Conservation (phyloP, 306 rosid species). For the Alnus glutinosa region DNA sequence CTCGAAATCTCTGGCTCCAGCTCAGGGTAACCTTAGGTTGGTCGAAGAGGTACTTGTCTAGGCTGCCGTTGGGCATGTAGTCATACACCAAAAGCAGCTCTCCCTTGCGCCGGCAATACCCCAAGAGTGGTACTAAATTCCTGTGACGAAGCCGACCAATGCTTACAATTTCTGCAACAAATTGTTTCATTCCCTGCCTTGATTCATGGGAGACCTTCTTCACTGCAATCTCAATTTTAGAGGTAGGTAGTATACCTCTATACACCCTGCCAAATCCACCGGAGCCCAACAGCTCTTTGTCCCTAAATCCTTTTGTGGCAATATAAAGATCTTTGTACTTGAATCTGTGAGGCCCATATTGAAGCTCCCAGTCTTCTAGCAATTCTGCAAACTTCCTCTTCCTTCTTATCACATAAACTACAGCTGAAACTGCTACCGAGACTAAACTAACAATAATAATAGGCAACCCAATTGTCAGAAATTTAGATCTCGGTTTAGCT, state of each 20-base stretch:
- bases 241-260: constrained; percentile 25
- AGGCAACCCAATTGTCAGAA: constrained; percentile 29
- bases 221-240: constrained; percentile 35
- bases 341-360: constrained; percentile 40
- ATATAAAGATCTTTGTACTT: constrained; percentile 35
- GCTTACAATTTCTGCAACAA: constrained; percentile 40
- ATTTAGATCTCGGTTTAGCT: constrained; percentile 17
- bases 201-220: constrained; percentile 39
- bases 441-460: not conserved
- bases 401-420: constrained; percentile 26
- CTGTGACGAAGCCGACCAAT: constrained; percentile 36
- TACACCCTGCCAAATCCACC: constrained; percentile 45
- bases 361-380: constrained; percentile 43
- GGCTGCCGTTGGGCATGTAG: constrained; percentile 43
- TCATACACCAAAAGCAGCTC: constrained; percentile 36
- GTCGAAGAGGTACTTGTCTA: constrained; percentile 35
- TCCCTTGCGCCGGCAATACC: constrained; percentile 37
- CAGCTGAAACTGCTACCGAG: constrained; percentile 15
- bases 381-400: constrained; percentile 32
- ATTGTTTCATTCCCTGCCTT: constrained; percentile 41
- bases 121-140: constrained; percentile 34
- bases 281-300: constrained; percentile 27
- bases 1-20: constrained; percentile 36
- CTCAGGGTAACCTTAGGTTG: constrained; percentile 13
- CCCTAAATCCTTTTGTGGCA: constrained; percentile 44